These are phyloP conservation scores for Lentinus tigrinus DNA, from an alignment of 768 basidiomycete species.

Conservation along the genomic window DNA sequence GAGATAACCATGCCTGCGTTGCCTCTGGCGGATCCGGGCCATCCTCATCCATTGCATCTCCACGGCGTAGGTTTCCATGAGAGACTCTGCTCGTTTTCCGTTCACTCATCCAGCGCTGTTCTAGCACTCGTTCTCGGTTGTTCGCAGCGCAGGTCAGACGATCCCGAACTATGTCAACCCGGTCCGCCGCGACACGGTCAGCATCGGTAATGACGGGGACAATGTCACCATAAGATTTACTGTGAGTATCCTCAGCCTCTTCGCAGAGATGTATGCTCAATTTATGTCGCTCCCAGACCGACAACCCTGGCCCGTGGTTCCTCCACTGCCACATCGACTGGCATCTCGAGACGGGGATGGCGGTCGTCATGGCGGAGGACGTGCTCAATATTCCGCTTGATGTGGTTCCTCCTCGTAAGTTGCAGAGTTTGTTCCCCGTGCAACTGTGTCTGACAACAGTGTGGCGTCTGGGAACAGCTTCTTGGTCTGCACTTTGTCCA, in stretches of 20 bases:
- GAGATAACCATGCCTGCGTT: constrained; percentile 1
- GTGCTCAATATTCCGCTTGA: constrained; percentile 7
- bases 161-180: constrained; percentile 35
- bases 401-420: constrained; percentile 7
- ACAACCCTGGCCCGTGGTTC: constrained; percentile 15
- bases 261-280: too few relatives aligned
- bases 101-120: neutral
- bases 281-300: neutral
- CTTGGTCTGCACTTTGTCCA: too few relatives aligned
- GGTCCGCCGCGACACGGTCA: constrained; percentile 28
- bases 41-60: constrained; percentile 14
- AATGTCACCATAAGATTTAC: constrained; percentile 21
- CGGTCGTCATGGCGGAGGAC: constrained; percentile 39
- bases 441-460: too few relatives aligned
- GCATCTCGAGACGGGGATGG: constrained; percentile 33
- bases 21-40: neutral
- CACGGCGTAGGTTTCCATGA: constrained; percentile 18
- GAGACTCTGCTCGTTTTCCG: too few relatives aligned
- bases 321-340: constrained; percentile 15
- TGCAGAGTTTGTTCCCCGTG: too few relatives aligned
- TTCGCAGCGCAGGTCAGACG: constrained; percentile 31
- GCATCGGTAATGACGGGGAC: constrained; percentile 11
- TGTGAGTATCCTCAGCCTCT: too few relatives aligned
- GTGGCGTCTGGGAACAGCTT: too few relatives aligned
- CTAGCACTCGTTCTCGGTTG: constrained; percentile 36